A percentile compares a stretch with the other conserved stretches of the same genome.
phyloP scores from a whole-genome alignment of 441 rosid species.

The Gossypium davidsonii region DNA sequence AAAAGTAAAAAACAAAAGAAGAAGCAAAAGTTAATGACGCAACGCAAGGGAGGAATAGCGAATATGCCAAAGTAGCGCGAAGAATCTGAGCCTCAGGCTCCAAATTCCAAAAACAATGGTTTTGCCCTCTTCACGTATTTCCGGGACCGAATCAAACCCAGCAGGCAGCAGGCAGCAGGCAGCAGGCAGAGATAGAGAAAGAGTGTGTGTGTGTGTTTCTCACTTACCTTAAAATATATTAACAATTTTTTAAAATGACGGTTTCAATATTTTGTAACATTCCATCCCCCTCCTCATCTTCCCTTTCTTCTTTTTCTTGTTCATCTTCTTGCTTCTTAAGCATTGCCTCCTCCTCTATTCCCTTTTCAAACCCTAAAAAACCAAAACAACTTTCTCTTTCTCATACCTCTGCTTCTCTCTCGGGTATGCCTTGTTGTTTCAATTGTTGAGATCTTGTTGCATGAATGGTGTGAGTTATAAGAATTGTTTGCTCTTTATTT shows the following conservation, averaged over 20 bases:
- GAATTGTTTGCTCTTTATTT: background rate
- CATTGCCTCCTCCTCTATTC: background rate
- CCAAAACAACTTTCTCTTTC: background rate
- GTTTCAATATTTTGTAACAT: background rate
- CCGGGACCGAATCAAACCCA: background rate
- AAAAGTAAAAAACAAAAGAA: no score
- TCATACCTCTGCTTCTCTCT: conserved; percentile 8
- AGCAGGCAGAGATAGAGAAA: background rate
- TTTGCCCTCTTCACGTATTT: background rate
- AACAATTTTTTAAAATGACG: background rate
- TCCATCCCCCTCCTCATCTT: background rate
- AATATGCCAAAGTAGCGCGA: background rate
- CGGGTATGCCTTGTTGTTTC: background rate
- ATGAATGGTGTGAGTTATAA: background rate
- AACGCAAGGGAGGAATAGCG: background rate
- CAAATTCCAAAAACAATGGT: background rate
- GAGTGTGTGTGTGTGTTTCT: no score
- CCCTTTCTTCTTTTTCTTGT: background rate
- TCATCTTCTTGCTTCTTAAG: background rate
- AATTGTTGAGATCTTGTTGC: background rate
- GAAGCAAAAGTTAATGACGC: background rate
- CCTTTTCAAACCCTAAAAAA: background rate
- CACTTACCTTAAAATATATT: background rate
- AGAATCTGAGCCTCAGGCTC: background rate
- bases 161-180: background rate